Base-by-base conservation (phyloP, 1,139 yeast genomes). In the Groenewaldozyma auringiensis region DNA sequence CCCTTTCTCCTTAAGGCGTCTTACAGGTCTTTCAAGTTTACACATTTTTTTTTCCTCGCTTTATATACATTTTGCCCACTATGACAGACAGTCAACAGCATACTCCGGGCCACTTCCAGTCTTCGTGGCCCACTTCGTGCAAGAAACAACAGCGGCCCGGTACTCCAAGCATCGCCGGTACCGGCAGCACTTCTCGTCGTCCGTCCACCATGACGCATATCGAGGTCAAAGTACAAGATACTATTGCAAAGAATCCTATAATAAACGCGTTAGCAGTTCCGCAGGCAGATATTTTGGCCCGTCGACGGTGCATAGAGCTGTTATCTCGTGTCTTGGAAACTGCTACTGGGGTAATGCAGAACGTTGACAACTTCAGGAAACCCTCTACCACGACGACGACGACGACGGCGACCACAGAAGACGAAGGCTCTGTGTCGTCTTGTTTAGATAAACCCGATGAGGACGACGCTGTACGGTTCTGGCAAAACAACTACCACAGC, bases 201-300 rank as follows among this genome's bases (percentile, higher is more conserved):
- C 11, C 11, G 29, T 6, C 29, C 21, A 59, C 58, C 48, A 59
- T 63, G 1, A 59, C 62, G 21, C 48, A 58, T 43, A 60, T 60
- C 54, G 64, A 60, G 44, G 60, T 57, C 16, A 53, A 62, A 21
- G 56, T 60, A 43, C 64, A 60, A 47, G 64, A 60, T 41, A 63
- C 56, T 17, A 52, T 60, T 35, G 49, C 60, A 34, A 60, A 60
- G 43, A 53, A 60, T 48, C 63, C 64, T 22, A 49, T 60, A 3
- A 56, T 60, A 17, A 54, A 64, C 17, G 53, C 61, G n/a, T 50
- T 62, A 29, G 43, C 57, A 11, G 62, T 62, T 1, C 65, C 65
- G n/a, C 61, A 60, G 40, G 55, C 62, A 46, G 65, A 62, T 40
- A 49, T 61, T 35, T 60, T 56, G 32, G 65, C 66, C 4, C 46